Base-by-base conservation (phyloP, 2,329 filamentous ascomycete species). In the Delphinella strobiligena region DNA sequence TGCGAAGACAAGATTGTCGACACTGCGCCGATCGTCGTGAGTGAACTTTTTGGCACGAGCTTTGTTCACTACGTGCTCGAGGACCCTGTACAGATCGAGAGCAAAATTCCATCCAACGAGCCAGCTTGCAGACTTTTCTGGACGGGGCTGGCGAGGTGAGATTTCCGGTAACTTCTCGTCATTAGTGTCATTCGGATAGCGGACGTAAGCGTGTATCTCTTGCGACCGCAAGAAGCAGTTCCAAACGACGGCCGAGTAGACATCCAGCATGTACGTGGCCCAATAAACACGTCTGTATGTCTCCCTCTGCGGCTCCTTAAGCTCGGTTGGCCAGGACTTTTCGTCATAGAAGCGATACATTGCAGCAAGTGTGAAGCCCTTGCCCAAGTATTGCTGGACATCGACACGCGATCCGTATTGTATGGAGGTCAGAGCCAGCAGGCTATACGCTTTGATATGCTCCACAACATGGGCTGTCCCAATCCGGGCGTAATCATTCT, bases 81-180 rank as follows among this genome's bases (percentile, higher is more conserved):
- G 54, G 7, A 75, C 61, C 4, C 71, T 65, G 47, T 74, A 75
- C 0, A 75, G 54, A 47, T 75, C 71, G 1, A 69, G 73, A 5
- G 65, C 69, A 42, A 73, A 74, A 51, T 75, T 75, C 69, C 69
- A 75, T 14, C 72, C 72, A 31, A 62, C 61, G 5, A 75, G 54
- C 72, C 72, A 75, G 41, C 58, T 59, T n/a, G n/a, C n/a, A n/a
- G n/a, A n/a, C n/a, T n/a, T n/a, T n/a, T n/a, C n/a, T n/a, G n/a
- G 16, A 39, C 36, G 5, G 41, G 34, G 36, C 16, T 40, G 44
- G 17, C 19, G 36, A 18, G 10, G 36, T 18, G 27, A 27, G 42
- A 34, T 36, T 42, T 37, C 22, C 42, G 7, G 16, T 47, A 51
- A 40, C 19, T 62, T 56, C 19, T 68, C 66, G 44, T 72, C 68